Conservation (phyloP, 148 eudicot species). For the Amaranthus cruentus region DNA sequence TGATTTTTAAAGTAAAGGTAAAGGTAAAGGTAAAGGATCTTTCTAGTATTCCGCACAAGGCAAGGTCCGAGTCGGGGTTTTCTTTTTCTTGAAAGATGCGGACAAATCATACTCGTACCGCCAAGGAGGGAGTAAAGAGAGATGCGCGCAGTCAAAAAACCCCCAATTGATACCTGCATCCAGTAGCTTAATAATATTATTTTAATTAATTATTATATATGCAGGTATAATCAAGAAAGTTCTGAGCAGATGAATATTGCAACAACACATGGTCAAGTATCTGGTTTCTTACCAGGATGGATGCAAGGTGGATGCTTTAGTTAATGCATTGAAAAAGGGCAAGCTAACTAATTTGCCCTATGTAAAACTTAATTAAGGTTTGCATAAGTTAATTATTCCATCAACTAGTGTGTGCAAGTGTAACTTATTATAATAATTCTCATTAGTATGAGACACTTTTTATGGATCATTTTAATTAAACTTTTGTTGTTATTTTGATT, state of each 20-base stretch:
- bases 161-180: no score
- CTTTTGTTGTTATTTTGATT: no score
- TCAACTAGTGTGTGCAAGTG: slow-evolving; percentile 17
- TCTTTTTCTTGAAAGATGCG: no score
- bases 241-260: slow-evolving; percentile 55
- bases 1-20: no score
- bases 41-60: no score
- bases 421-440: slow-evolving; percentile 19
- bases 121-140: no score
- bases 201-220: background rate
- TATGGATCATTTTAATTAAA: no score
- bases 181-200: no score
- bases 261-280: slow-evolving; percentile 50
- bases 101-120: no score
- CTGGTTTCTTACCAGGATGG: slow-evolving; percentile 79
- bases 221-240: slow-evolving; percentile 53
- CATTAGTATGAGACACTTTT: background rate
- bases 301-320: slow-evolving; percentile 56
- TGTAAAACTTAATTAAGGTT: background rate
- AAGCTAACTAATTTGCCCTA: background rate
- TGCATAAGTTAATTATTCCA: slow-evolving; percentile 12
- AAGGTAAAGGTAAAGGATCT: no score
- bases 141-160: no score
- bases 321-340: slow-evolving; percentile 4
- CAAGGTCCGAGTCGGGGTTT: no score